A percentile compares a stretch with the other conserved stretches of the same genome.
These are phyloP conservation scores for Solanum hybrid DNA, from an alignment of 305 asterid species.

Conservation along the genomic window DNA sequence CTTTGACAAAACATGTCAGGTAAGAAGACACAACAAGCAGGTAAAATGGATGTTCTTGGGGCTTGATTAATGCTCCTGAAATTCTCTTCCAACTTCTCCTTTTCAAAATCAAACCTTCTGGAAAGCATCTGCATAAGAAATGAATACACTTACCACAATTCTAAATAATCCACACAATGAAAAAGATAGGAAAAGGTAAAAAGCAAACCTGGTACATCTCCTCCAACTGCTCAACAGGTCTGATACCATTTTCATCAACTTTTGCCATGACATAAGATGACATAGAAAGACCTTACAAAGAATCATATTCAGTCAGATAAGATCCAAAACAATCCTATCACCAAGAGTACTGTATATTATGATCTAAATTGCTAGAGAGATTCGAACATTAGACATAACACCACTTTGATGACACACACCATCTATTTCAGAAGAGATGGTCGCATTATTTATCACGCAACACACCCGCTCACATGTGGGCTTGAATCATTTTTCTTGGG, in stretches of 20 bases:
- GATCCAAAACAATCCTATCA: not conserved
- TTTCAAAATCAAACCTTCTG: slow-evolving; percentile 52
- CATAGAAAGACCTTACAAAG: slow-evolving; percentile 58
- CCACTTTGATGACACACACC: not conserved
- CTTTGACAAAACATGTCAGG: slow-evolving; percentile 40
- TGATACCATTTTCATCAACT: slow-evolving; percentile 29
- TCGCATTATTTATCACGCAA: not conserved
- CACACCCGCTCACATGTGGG: not conserved
- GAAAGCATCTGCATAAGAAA: slow-evolving; percentile 43
- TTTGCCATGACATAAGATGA: slow-evolving; percentile 48
- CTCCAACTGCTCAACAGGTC: slow-evolving; percentile 51
- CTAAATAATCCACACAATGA: slow-evolving; percentile 2
- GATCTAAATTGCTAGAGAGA: not conserved
- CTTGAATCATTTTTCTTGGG: not conserved
- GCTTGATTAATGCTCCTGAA: slow-evolving; percentile 16
- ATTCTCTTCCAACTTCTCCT: slow-evolving; percentile 36
- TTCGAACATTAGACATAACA: not conserved
- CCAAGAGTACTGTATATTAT: not conserved
- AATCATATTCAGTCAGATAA: slow-evolving; percentile 4
- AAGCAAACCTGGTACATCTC: slow-evolving; percentile 65
- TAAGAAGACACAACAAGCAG: slow-evolving; percentile 56
- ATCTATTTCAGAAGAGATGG: not conserved
- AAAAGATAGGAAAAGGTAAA: slow-evolving; percentile 8
- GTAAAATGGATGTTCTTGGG: slow-evolving; percentile 16
- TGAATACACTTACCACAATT: slow-evolving; percentile 9